These are phyloP conservation scores for Wickerhamiella siamensis DNA, from an alignment of 805 yeast species.

Conservation along the genomic window DNA sequence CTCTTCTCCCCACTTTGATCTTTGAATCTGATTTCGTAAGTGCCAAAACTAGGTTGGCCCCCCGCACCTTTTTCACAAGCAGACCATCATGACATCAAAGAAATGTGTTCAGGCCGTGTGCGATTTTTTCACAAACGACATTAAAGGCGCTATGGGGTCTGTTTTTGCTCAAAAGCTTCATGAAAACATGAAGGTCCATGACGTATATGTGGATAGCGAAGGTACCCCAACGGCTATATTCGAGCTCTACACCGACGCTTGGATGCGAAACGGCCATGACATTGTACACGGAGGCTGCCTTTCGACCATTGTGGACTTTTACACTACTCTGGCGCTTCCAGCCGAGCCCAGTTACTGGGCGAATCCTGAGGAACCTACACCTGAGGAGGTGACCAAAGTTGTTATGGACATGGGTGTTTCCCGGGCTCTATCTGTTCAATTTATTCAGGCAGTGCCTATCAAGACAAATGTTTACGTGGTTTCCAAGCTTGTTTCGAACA, in stretches of 20 bases:
- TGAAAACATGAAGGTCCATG: constrained; percentile 6
- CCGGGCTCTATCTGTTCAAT: constrained; percentile 20
- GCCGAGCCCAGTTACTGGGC: constrained; percentile 19
- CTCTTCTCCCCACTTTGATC: no score
- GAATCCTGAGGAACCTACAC: constrained; percentile 8
- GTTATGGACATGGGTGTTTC: constrained; percentile 16
- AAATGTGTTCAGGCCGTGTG: constrained; percentile 2
- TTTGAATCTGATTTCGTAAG: no score
- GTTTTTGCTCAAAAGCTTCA: constrained; percentile 12
- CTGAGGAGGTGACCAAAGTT: constrained; percentile 11
- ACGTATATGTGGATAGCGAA: constrained; percentile 9
- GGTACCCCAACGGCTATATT: constrained; percentile 13
- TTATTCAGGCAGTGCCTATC: constrained; percentile 21
- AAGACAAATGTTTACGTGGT: constrained; percentile 14
- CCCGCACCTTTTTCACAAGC: no score
- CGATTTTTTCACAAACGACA: constrained; percentile 3
- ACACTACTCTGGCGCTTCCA: constrained; percentile 15
- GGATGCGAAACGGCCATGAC: constrained; percentile 16
- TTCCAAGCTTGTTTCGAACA: constrained; percentile 17
- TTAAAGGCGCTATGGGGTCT: constrained; percentile 4
- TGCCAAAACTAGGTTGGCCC: no score
- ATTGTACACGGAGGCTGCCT: constrained; percentile 25
- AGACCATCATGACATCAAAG: constrained; percentile 1
- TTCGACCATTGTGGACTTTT: constrained; percentile 20
- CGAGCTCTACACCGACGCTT: constrained; percentile 13